Conservation (phyloP, 805 yeast genomes). For the Yarrowia osloensis region DNA sequence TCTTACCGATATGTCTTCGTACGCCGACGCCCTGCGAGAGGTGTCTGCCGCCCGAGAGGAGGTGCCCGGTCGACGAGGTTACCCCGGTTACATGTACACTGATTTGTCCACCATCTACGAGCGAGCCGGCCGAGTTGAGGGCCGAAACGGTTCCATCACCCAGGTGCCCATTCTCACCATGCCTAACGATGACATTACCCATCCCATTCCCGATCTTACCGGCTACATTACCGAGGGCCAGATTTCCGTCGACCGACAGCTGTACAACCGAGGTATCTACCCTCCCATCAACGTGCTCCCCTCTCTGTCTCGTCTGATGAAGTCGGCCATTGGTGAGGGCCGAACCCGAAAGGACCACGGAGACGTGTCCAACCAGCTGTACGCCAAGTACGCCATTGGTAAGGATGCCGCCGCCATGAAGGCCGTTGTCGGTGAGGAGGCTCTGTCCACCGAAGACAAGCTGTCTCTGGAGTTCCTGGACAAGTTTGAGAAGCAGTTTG, state of each 20-base stretch:
- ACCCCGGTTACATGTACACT: slow-evolving; percentile 99
- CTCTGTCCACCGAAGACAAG: slow-evolving; percentile 95
- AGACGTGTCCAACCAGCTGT: slow-evolving; percentile 97
- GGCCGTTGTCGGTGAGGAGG: slow-evolving; percentile 99
- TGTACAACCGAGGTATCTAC: slow-evolving; percentile 93
- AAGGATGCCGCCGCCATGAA: slow-evolving; percentile 99
- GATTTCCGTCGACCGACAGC: slow-evolving; percentile 94
- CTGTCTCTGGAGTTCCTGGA: slow-evolving; percentile 95
- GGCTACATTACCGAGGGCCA: slow-evolving; percentile 99
- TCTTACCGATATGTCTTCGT: slow-evolving; percentile 99
- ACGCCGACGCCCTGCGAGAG: slow-evolving; percentile 99
- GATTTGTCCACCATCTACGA: slow-evolving; percentile 98
- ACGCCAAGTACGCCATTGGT: slow-evolving; percentile 99
- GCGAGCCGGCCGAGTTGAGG: slow-evolving; percentile 99
- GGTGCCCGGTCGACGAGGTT: slow-evolving; percentile 99
- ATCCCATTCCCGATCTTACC: slow-evolving; percentile 99
- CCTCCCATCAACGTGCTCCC: slow-evolving; percentile 99
- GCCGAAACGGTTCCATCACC: slow-evolving; percentile 98
- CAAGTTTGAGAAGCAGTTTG: slow-evolving; percentile 94
- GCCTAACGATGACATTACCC: slow-evolving; percentile 99
- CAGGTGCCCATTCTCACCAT: slow-evolving; percentile 98
- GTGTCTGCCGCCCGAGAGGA: slow-evolving; percentile 99
- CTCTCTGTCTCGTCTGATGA: slow-evolving; percentile 96
- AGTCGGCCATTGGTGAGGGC: slow-evolving; percentile 99
- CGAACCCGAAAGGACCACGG: slow-evolving; percentile 99